Evolutionary conservation across 495 filamentous ascomycete genomes (phyloP), one percentile per base, ranked within the genome.

Genomic region (Gamarada debralockiae): DNA sequence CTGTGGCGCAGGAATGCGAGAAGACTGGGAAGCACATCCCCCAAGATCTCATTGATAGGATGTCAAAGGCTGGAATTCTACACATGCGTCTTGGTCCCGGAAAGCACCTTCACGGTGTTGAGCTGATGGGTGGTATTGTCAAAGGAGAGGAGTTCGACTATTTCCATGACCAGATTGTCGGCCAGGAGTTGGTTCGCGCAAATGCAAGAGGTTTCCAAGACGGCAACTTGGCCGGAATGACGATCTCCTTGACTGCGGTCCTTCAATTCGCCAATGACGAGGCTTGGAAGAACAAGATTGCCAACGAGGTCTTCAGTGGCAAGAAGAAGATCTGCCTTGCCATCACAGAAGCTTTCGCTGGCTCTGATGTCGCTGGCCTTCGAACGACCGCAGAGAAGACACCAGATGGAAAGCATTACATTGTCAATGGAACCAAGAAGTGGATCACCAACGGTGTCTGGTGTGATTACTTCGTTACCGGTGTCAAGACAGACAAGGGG

Each of bases 401-500:
- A 13, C 72, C 85, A 9, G 89, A 92, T 67, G 89, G 89, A 45
- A 88, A 87, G 64, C 77, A 88, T 68, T 95, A 90, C 65, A 84
- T 92, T 55, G 80, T 95, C 56, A 91, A 90, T 67, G 89, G 89
- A 53, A 92, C 87, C 59, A 95, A 92, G 77, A 92, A 92, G 71
- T 95, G 89, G 89, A 92, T 92, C 70, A 95, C 90, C 34, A 95
- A 95, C 74, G 90, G 89, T 53, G 83, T 83, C 70, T 92, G 82
- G 67, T 74, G 73, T 58, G 88, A 47, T 66, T 92, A 91, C 71
- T 95, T 95, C 63, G 86, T 92, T 44, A 83, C 80, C 15, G 89
- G 83, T 29, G 90, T 90, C 64, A 81, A 80, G 59, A 95, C 31
- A 50, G 84, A 83, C 41, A 92, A 92, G 71, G 90, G 87, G 18